phyloP scores from a whole-genome alignment of 192 early-diverging fungal species.

The Coemansia sp. region DNA sequence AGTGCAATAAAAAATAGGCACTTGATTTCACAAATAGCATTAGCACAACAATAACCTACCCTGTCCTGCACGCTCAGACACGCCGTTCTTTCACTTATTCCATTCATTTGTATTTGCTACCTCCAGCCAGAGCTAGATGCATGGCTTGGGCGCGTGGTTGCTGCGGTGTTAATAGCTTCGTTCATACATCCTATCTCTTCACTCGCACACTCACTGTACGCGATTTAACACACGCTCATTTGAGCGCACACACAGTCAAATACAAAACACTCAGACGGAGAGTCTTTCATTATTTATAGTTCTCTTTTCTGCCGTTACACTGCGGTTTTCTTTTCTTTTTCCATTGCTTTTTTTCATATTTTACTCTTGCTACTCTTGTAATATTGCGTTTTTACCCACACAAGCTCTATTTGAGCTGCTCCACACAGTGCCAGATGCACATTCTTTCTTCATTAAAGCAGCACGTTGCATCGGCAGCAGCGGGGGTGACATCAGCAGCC shows the following conservation, averaged over 20 bases:
- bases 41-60: too few species aligned
- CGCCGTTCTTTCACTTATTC: neutral
- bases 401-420: neutral
- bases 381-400: neutral
- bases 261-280: too few species aligned
- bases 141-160: slow-evolving; percentile 8
- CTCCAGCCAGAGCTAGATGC: slow-evolving; percentile 1
- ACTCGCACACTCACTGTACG: neutral
- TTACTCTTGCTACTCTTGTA: neutral
- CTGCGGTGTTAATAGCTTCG: neutral
- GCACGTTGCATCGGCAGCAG: slow-evolving; percentile 13
- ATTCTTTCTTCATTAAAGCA: slow-evolving; percentile 11
- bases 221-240: slow-evolving; percentile 11
- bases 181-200: neutral
- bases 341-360: neutral
- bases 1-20: too few species aligned
- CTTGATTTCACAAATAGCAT: too few species aligned
- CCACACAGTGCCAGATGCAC: slow-evolving; percentile 7
- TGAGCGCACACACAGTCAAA: neutral
- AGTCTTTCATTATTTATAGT: neutral
- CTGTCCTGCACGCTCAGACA: slow-evolving; percentile 3
- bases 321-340: too few species aligned
- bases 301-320: neutral
- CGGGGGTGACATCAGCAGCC: neutral
- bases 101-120: neutral